phyloP scores from a whole-genome alignment of 2,329 filamentous ascomycete genomes.

The Trichoderma arundinaceum region DNA sequence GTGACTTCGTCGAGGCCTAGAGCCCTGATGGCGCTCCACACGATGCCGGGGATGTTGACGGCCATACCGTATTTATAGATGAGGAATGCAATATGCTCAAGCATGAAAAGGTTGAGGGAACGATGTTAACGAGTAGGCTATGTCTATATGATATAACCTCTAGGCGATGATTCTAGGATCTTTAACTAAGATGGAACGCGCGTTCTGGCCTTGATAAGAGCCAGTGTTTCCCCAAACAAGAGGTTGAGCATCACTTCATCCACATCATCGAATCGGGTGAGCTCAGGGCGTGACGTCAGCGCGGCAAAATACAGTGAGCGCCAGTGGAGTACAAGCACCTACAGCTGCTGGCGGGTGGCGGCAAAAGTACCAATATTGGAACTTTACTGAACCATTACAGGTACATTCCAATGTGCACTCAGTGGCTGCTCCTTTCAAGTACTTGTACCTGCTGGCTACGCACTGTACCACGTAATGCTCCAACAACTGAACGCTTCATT shows the following conservation, averaged over 20 bases:
- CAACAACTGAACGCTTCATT: too few relatives aligned
- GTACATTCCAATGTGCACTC: too few relatives aligned
- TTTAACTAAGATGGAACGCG: not conserved
- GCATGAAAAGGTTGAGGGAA: not conserved
- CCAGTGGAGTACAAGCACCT: not conserved
- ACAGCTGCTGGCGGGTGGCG: not conserved
- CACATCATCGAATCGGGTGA: slow-evolving; percentile 16
- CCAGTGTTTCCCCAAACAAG: too few relatives aligned
- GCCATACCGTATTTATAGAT: not conserved
- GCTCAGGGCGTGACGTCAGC: slow-evolving; percentile 19
- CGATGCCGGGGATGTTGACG: slow-evolving; percentile 6
- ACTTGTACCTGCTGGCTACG: too few relatives aligned
- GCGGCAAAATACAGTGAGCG: slow-evolving; percentile 5
- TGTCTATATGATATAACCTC: not conserved
- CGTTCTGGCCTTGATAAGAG: not conserved
- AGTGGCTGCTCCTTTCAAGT: too few relatives aligned
- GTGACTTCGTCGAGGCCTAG: not conserved
- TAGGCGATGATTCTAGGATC: not conserved
- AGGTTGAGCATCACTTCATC: not conserved
- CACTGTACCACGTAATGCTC: too few relatives aligned
- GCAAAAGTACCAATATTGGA: not conserved
- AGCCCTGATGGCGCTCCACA: slow-evolving; percentile 23
- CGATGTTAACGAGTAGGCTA: not conserved
- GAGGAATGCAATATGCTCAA: not conserved
- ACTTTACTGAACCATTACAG: not conserved